Evolutionary conservation across 2,329 filamentous ascomycete genomes (phyloP).

Genomic region (Sphaerulina vaccinii): DNA sequence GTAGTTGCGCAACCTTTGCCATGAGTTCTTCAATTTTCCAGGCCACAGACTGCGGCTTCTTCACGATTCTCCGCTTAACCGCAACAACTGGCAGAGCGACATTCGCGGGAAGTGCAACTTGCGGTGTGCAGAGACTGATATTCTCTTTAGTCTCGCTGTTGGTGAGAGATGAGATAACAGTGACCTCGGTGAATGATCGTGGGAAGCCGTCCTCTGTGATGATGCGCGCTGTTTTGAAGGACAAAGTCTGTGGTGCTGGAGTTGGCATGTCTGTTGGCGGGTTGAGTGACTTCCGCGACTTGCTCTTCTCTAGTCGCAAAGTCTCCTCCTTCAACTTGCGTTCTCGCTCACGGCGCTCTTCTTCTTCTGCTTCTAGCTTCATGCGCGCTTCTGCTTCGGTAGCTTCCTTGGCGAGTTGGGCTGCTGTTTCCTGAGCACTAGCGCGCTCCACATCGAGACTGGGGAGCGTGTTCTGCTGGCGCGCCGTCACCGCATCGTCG

Average conservation of each 20-base stretch:
- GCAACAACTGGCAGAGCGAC: slow-evolving; percentile 28
- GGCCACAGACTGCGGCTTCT: slow-evolving; percentile 30
- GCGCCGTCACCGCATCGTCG: slow-evolving; percentile 79
- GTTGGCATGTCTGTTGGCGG: slow-evolving; percentile 39
- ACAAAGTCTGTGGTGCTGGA: slow-evolving; percentile 21
- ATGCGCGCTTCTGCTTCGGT: slow-evolving; percentile 43
- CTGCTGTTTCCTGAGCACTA: slow-evolving; percentile 72
- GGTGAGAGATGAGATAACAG: slow-evolving; percentile 23
- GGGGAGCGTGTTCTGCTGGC: slow-evolving; percentile 71
- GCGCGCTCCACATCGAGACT: slow-evolving; percentile 88
- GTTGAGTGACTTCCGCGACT: slow-evolving; percentile 56
- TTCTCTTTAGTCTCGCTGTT: slow-evolving; percentile 16
- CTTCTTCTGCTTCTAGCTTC: slow-evolving; percentile 35
- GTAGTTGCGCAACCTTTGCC: slow-evolving; percentile 70
- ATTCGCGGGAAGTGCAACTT: slow-evolving; percentile 2
- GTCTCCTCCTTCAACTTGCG: slow-evolving; percentile 65
- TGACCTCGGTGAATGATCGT: slow-evolving; percentile 29
- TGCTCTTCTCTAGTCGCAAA: slow-evolving; percentile 68
- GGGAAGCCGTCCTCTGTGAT: slow-evolving; percentile 23
- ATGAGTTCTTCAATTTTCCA: slow-evolving; percentile 46
- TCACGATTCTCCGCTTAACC: slow-evolving; percentile 30
- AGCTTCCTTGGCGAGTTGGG: slow-evolving; percentile 53
- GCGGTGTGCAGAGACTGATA: slow-evolving; percentile 27
- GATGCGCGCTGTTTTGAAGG: slow-evolving; percentile 31
- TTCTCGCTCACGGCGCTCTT: slow-evolving; percentile 58